Base-by-base conservation (phyloP, 768 basidiomycete genomes). In the Lactifluus echinatus region DNA sequence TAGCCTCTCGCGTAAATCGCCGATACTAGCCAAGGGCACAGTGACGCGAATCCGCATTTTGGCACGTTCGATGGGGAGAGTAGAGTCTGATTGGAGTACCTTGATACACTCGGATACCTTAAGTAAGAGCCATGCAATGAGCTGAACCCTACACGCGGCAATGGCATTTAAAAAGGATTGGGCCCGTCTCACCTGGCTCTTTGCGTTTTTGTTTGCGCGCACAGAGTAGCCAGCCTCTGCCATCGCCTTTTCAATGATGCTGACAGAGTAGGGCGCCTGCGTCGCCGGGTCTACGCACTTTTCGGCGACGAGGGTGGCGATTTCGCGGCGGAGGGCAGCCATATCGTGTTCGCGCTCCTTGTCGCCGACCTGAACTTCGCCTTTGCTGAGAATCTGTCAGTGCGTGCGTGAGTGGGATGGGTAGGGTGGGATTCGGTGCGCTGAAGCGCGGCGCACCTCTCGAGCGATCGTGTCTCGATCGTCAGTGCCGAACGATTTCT, bases 161-260 rank as follows among this genome's bases (percentile, higher is more conserved):
- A n/a, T n/a, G n/a, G n/a, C n/a, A n/a, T n/a, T n/a, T n/a, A n/a
- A n/a, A n/a, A n/a, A n/a, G n/a, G n/a, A n/a, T n/a, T n/a, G n/a
- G n/a, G n/a, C n/a, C n/a, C n/a, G n/a, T n/a, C 75, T 17, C 61
- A 89, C 91, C 81, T 99, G 96, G 50, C 87, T 89, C 74, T 99
- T 99, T 4, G 93, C 94, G 21, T 80, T 87, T 75, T 97, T 97
- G 62, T 85, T 84, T 44, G 79, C 79, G 65, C 89, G 87, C 26
- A 95, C 87, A 63, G 91, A 95, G 71, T 88, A 94, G 1, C 94
- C 94, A 8, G 90, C 87, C 68, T 98, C 94, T 8, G 82, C 73
- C 95, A 99, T 95, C 0, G 93, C 93, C 71, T 96, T 98, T 68
- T 99, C 96, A 61, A 99, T 91, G 76, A 98, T 91, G 17, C 90